These are phyloP conservation scores for Neolecta irregularis DNA, from an alignment of 1,139 yeast species.

Conservation along the genomic window DNA sequence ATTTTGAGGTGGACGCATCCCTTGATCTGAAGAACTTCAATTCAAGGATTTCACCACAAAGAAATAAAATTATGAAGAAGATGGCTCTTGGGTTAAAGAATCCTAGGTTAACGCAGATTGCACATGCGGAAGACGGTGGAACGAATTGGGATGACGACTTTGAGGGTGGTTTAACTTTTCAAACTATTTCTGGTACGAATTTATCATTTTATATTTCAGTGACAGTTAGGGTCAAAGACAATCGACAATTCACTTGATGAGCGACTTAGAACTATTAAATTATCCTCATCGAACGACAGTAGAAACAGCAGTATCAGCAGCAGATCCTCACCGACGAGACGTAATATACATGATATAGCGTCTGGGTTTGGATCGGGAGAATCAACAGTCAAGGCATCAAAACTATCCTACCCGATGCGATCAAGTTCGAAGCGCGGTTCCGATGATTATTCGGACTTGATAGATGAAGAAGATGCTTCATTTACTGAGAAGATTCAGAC, in stretches of 20 bases:
- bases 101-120: too few relatives aligned
- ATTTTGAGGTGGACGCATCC: conserved; percentile 11
- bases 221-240: conserved; percentile 1
- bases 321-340: too few relatives aligned
- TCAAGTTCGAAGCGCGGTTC: too few relatives aligned
- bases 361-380: too few relatives aligned
- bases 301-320: neutral
- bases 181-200: neutral
- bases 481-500: conserved; percentile 2
- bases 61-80: too few relatives aligned
- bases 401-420: conserved; percentile 1
- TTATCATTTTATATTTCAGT: neutral
- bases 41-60: too few relatives aligned
- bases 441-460: conserved; percentile 4
- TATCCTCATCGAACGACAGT: neutral
- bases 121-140: too few relatives aligned
- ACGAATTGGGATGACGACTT: conserved; percentile 1
- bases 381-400: neutral
- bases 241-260: conserved; percentile 2
- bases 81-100: too few relatives aligned
- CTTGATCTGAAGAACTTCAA: neutral
- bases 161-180: neutral
- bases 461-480: neutral
- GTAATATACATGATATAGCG: too few relatives aligned
- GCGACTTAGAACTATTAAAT: neutral